These are phyloP conservation scores for Penicillium sp. DNA, from an alignment of 2,329 filamentous ascomycete genomes.

Conservation along the genomic window DNA sequence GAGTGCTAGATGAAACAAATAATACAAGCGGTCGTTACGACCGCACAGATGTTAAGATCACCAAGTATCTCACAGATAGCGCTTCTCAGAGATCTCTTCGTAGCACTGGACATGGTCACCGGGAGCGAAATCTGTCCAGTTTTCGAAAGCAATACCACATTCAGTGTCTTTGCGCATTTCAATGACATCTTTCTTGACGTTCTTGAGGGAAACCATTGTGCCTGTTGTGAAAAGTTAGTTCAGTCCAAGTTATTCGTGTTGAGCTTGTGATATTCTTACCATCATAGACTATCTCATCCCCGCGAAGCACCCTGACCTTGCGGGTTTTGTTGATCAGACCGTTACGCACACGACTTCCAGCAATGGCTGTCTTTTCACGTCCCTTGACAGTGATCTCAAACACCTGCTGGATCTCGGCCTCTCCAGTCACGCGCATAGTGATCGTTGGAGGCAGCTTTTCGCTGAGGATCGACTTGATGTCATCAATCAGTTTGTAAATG, in stretches of 20 bases:
- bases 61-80: conserved; percentile 43
- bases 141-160: conserved; percentile 82
- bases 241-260: not conserved
- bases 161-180: conserved; percentile 93
- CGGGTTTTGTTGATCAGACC: conserved; percentile 65
- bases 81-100: conserved; percentile 73
- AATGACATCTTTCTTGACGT: conserved; percentile 84
- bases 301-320: conserved; percentile 69
- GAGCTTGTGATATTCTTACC: conserved; percentile 57
- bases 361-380: conserved; percentile 69
- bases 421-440: conserved; percentile 71
- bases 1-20: conserved; percentile 5
- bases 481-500: conserved; percentile 53
- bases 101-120: conserved; percentile 89
- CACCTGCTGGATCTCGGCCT: conserved; percentile 78
- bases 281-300: conserved; percentile 70
- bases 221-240: conserved; percentile 52
- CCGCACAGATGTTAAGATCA: not conserved
- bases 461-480: conserved; percentile 59
- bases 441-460: conserved; percentile 67
- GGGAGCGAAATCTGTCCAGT: conserved; percentile 71
- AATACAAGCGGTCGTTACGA: conserved; percentile 3
- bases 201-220: conserved; percentile 75
- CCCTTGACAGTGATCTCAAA: conserved; percentile 82
- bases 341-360: conserved; percentile 83